Base-by-base conservation (phyloP, 2,329 filamentous ascomycete species). In the Rachicladosporium sp. region DNA sequence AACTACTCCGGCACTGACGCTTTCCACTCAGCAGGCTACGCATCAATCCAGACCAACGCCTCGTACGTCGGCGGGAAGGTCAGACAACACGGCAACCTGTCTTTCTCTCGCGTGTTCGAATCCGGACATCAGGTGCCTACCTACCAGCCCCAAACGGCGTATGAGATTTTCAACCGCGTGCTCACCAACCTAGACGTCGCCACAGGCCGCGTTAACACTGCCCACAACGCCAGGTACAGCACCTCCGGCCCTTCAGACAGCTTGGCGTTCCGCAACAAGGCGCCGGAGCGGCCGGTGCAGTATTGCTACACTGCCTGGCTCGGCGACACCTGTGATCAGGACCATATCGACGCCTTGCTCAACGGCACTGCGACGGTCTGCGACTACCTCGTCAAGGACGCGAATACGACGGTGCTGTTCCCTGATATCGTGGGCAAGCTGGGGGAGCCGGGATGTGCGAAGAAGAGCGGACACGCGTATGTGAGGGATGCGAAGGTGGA, bases 21-120 rank as follows among this genome's bases (percentile, higher is more conserved):
- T 4, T 77, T 77, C 58, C 57, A 55, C 8, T 47, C 56, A 9
- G 68, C 71, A 1, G 71, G 72, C 2, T 74, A 75, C 48, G 48
- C 54, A 2, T 51, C 54, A 10, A 41, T 54, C 1, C 45, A 53
- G 19, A 50, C 50, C 1, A 46, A 49, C 15, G 35, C n/a, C 29
- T 29, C 32, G 1, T 48, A 48, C 34, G 37, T 38, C 2, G 56
- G 51, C 7, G 58, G 58, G 6, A 43, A 57, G 10, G 47, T 50
- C 11, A 50, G 59, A 11, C 58, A 63, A 39, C 53, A 56, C 35
- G 60, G 59, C 15, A 62, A 63, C 40, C 55, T 66, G 37, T 61
- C 57, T 32, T 67, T 66, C 50, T 54, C 54, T 1, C 60, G 68
- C 9, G 59, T 72, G 33, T 73, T 68, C 46, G 60, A 72, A 50